Base-by-base conservation (phyloP, 352 stramenopile species). In the Elongisporangium anandrum region DNA sequence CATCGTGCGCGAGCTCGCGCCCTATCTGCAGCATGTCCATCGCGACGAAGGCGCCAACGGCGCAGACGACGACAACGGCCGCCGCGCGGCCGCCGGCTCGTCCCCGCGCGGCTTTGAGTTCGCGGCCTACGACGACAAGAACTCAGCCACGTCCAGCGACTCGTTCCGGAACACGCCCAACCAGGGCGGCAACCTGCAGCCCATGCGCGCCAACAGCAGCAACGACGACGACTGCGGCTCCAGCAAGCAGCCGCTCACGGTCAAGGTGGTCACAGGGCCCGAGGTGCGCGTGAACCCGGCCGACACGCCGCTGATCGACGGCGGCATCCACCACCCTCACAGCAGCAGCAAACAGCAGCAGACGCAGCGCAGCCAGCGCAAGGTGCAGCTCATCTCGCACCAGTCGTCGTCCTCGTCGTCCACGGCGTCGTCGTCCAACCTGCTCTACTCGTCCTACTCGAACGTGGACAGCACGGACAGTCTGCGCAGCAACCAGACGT, bases 1-100 rank as follows among this genome's bases (percentile, higher is more conserved):
- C 64, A 95, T 95, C 38, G 86, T 95, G 57, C 80, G 84, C 38
- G 86, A 95, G 60, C 70, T 95, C 47, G 84, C 84, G 62, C 86
- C 86, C 23, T 95, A 95, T 59, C 59, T 95, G 53, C 80, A 95
- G 76, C 82, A 95, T 62, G 83, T 91, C 22, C 84, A 93, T 61
- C 74, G 76, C 50, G 84, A 93, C 38, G 84, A 93, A 50, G 66
- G 58, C 63, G 57, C 57, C 39, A 50, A 78, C 49, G 66, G 58
- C 63, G 57, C 59, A 29, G 50, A 78, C 47, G 79, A 93, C 61
- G 81, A 92, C 21, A 74, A 88, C 17, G 72, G 60, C 20, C 72
- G 74, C 21, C 53, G 68, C 24, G 64, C 70, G n/a, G 68, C 52
- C 20, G 74, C 81, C n/a, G 65, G 70, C 26, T 87, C 72, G 56